Evolutionary conservation across 1,284 basidiomycete species (phyloP).

Genomic region (Ganoderma sinense): DNA sequence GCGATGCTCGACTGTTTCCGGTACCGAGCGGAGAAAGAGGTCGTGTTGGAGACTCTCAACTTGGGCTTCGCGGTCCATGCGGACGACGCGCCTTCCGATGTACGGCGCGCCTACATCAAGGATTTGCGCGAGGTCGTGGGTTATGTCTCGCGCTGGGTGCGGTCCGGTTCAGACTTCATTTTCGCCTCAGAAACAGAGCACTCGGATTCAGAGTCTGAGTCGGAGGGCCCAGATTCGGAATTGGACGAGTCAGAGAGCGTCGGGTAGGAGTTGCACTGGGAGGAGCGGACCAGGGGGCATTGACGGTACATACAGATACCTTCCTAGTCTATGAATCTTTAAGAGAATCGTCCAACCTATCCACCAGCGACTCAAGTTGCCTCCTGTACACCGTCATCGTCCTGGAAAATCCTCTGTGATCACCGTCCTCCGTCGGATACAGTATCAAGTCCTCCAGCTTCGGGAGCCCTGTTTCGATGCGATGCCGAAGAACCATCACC

Average conservation of each 20-base stretch:
- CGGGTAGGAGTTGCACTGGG: not conserved
- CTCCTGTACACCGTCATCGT: not conserved
- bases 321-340: not conserved
- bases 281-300: not conserved
- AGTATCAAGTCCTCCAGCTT: not conserved
- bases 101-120: not conserved
- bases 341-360: not conserved
- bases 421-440: not conserved
- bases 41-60: not conserved
- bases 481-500: not conserved
- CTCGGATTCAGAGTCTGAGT: not conserved
- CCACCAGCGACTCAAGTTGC: not conserved
- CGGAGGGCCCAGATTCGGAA: not conserved
- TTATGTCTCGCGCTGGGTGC: not conserved
- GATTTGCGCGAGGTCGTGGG: not conserved
- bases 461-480: not conserved
- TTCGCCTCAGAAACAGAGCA: not conserved
- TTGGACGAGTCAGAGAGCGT: not conserved
- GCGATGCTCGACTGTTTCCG: slow-evolving; percentile 1
- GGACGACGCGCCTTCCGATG: not conserved
- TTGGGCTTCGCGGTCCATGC: not conserved
- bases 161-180: not conserved
- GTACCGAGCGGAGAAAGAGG: not conserved
- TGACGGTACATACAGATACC: not conserved
- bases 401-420: not conserved